These are phyloP conservation scores for Penicillium antarcticum DNA, from an alignment of 495 filamentous ascomycete genomes.

Conservation along the genomic window DNA sequence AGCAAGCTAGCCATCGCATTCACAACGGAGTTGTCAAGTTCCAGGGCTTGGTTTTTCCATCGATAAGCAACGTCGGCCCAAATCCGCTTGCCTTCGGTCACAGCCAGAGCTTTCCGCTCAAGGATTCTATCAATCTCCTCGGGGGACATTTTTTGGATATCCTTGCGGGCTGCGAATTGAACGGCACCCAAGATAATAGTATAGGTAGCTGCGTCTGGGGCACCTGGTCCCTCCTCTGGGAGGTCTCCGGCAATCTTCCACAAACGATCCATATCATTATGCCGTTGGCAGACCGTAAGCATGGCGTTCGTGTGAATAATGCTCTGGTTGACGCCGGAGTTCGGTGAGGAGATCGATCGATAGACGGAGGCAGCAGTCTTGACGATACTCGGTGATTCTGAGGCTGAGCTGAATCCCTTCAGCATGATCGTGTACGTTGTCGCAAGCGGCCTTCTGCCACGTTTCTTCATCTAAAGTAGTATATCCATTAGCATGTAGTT, in stretches of 20 bases:
- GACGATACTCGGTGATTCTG: slow-evolving; percentile 48
- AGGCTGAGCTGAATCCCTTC: slow-evolving; percentile 60
- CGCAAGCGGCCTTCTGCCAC: slow-evolving; percentile 66
- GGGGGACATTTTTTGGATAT: slow-evolving; percentile 23
- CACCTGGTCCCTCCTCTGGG: slow-evolving; percentile 54
- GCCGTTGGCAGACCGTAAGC: slow-evolving; percentile 70
- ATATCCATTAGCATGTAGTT: slow-evolving; percentile 5
- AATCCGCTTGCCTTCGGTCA: slow-evolving; percentile 60
- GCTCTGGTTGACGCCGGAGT: slow-evolving; percentile 57
- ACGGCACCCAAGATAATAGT: slow-evolving; percentile 78
- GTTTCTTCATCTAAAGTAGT: slow-evolving; percentile 83
- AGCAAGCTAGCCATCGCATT: slow-evolving; percentile 74
- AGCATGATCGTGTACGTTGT: slow-evolving; percentile 82
- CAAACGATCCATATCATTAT: slow-evolving; percentile 67
- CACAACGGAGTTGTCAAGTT: slow-evolving; percentile 70
- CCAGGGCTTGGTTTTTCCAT: slow-evolving; percentile 66
- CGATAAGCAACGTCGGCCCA: slow-evolving; percentile 76
- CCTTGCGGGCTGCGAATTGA: slow-evolving; percentile 28
- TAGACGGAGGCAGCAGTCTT: slow-evolving; percentile 66
- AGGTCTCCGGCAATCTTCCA: slow-evolving; percentile 67
- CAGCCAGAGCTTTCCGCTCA: slow-evolving; percentile 28
- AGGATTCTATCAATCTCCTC: slow-evolving; percentile 34
- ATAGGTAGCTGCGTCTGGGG: slow-evolving; percentile 70
- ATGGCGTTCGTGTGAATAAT: slow-evolving; percentile 85
- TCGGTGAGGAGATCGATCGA: slow-evolving; percentile 59